phyloP scores from a whole-genome alignment of 1,139 yeast species.

The Sugiyamaella grinbergsii region DNA sequence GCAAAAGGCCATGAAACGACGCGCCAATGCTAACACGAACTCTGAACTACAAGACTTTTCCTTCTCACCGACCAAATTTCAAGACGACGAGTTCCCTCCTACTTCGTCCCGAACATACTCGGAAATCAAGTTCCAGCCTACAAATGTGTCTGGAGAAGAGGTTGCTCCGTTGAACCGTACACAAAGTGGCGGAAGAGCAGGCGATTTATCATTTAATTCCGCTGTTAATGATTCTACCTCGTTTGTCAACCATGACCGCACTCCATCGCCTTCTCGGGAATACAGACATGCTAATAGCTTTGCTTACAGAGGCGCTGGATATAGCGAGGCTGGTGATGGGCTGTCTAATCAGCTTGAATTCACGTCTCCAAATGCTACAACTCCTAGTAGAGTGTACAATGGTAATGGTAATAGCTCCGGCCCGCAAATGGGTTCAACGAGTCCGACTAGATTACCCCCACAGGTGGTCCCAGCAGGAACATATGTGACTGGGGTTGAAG shows the following conservation, averaged over 20 bases:
- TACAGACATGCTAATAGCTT: slow-evolving; percentile 23
- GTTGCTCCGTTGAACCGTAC: slow-evolving; percentile 13
- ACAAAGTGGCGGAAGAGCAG: neutral
- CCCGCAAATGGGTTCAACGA: neutral
- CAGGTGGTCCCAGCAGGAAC: slow-evolving; percentile 40
- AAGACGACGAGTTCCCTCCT: slow-evolving; percentile 18
- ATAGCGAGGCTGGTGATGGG: slow-evolving; percentile 16
- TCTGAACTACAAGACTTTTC: slow-evolving; percentile 33
- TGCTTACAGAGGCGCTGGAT: slow-evolving; percentile 19
- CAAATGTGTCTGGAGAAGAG: slow-evolving; percentile 19
- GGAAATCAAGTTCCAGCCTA: slow-evolving; percentile 19
- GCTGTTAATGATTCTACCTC: slow-evolving; percentile 20
- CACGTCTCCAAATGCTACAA: slow-evolving; percentile 12
- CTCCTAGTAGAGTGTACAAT: slow-evolving; percentile 8
- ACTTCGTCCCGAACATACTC: slow-evolving; percentile 17
- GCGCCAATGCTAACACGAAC: slow-evolving; percentile 30
- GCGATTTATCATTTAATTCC: slow-evolving; percentile 22
- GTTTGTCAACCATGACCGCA: slow-evolving; percentile 13
- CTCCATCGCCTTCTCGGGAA: slow-evolving; percentile 29
- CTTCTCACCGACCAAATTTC: slow-evolving; percentile 19
- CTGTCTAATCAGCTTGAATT: slow-evolving; percentile 17
- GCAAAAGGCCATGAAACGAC: slow-evolving; percentile 45
- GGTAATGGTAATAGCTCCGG: neutral
- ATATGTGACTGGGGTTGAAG: slow-evolving; percentile 39
- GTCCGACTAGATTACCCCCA: slow-evolving; percentile 12